Conservation (phyloP, 2,329 filamentous ascomycete genomes). For the Pseudophaeomoniella oleicola region DNA sequence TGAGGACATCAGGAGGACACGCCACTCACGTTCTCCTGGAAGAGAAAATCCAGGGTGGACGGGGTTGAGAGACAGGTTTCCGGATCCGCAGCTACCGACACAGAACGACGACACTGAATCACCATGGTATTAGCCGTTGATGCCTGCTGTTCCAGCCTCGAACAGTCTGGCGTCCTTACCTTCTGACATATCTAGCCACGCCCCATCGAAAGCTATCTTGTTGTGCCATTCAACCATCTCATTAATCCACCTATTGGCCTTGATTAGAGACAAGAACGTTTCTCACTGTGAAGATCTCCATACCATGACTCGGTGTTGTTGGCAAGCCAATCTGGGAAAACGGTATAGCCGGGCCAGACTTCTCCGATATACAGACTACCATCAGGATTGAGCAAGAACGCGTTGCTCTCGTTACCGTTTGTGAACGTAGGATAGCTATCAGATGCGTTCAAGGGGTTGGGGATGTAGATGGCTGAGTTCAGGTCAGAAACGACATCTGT, state of each 20-base stretch:
- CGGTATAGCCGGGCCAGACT: constrained; percentile 45
- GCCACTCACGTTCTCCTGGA: constrained; percentile 42
- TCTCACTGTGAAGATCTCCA: background rate
- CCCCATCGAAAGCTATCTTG: constrained; percentile 37
- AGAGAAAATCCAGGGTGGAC: constrained; percentile 52
- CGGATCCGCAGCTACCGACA: constrained; percentile 55
- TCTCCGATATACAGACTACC: constrained; percentile 39
- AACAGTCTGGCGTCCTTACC: no score
- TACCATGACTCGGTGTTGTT: constrained; percentile 30
- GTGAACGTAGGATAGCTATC: constrained; percentile 45
- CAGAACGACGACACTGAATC: constrained; percentile 52
- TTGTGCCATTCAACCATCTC: constrained; percentile 37
- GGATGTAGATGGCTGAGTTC: constrained; percentile 55
- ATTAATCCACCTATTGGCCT: constrained; percentile 44
- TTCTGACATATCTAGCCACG: constrained; percentile 50
- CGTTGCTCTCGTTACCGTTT: constrained; percentile 31
- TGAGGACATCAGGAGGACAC: no score
- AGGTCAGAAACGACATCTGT: no score
- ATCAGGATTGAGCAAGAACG: constrained; percentile 40
- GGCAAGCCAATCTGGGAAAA: constrained; percentile 48
- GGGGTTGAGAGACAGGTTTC: constrained; percentile 51
- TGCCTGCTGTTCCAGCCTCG: no score
- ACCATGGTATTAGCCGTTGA: no score
- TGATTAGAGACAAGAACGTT: background rate
- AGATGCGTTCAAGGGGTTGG: constrained; percentile 52